Conservation (phyloP, 345 rosid species). For the Eucalyptus victrix region DNA sequence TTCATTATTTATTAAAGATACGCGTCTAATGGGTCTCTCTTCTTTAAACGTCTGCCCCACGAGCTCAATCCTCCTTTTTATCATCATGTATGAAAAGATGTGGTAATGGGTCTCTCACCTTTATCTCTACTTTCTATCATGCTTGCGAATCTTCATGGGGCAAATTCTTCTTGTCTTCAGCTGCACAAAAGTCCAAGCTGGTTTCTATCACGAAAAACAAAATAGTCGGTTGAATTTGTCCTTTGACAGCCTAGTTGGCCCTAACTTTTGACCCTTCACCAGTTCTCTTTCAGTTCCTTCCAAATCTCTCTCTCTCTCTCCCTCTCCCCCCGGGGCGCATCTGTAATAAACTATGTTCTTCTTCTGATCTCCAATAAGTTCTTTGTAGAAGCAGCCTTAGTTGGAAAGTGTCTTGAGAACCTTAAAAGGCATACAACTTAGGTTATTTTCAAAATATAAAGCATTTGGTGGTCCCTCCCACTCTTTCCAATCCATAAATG, state of each 20-base stretch:
- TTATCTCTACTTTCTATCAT: conserved; percentile 5
- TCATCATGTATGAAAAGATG: background rate
- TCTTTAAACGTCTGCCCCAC: background rate
- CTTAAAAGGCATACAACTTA: background rate
- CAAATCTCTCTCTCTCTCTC: background rate
- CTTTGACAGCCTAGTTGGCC: background rate
- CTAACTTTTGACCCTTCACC: background rate
- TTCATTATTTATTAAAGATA: background rate
- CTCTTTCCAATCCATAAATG: background rate
- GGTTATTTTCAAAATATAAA: background rate
- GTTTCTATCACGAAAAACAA: conserved; percentile 2
- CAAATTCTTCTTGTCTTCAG: conserved; percentile 12
- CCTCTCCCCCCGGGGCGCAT: background rate
- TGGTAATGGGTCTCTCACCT: conserved; percentile 7
- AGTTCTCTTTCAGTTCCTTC: background rate
- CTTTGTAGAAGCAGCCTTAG: background rate
- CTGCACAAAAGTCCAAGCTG: conserved; percentile 15
- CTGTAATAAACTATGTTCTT: background rate
- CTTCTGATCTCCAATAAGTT: background rate
- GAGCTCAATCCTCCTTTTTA: background rate
- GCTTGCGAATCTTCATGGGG: conserved; percentile 4
- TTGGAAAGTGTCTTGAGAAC: background rate
- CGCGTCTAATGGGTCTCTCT: background rate
- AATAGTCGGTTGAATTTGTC: background rate
- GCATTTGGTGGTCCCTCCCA: background rate